These are phyloP conservation scores for Mycena vitilis DNA, from an alignment of 768 basidiomycete species.

Conservation along the genomic window DNA sequence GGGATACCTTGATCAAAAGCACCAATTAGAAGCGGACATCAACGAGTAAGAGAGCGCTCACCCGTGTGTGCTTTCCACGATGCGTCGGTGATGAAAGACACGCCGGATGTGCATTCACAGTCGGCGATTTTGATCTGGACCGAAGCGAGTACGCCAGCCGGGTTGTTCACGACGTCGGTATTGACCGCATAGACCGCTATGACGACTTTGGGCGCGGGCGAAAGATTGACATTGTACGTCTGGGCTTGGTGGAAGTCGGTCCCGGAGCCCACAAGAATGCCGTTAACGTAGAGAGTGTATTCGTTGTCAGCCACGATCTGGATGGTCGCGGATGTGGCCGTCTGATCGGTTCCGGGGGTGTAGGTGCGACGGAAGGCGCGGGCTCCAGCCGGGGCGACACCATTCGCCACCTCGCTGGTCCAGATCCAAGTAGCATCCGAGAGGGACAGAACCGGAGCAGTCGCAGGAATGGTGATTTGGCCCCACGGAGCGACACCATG, in stretches of 20 bases:
- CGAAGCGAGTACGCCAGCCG: constrained; percentile 39
- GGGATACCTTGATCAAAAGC: not conserved
- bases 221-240: constrained; percentile 36
- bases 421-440: constrained; percentile 46
- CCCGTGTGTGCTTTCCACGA: constrained; percentile 41
- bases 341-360: constrained; percentile 38
- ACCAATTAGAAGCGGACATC: not conserved
- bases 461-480: constrained; percentile 32
- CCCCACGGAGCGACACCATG: constrained; percentile 34
- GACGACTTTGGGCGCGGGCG: constrained; percentile 33
- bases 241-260: constrained; percentile 32
- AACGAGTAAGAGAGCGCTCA: not conserved
- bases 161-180: constrained; percentile 18
- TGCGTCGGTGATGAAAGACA: constrained; percentile 36
- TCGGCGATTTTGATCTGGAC: constrained; percentile 35
- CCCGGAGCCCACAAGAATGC: constrained; percentile 41
- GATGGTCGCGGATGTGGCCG: constrained; percentile 39
- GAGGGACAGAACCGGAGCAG: constrained; percentile 40
- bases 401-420: constrained; percentile 43
- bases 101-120: constrained; percentile 34
- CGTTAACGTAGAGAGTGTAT: constrained; percentile 46
- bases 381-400: constrained; percentile 38
- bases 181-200: constrained; percentile 37
- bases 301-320: constrained; percentile 43
- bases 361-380: constrained; percentile 47